These are phyloP conservation scores for Cornus suecica DNA, from an alignment of 148 eudicot genomes.

Conservation along the genomic window DNA sequence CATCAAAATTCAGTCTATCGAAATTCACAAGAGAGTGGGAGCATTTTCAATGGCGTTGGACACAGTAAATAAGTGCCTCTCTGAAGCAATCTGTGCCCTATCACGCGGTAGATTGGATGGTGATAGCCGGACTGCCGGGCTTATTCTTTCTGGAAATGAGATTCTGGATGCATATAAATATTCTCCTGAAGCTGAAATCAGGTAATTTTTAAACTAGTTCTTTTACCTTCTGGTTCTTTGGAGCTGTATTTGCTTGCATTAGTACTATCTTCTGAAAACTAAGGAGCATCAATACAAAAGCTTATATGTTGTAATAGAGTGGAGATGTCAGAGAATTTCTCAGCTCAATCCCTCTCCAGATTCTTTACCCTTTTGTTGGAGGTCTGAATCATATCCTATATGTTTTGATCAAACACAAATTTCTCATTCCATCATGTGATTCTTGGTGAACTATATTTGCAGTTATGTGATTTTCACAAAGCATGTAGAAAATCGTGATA, in stretches of 20 bases:
- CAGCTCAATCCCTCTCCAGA: background rate
- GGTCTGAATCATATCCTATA: background rate
- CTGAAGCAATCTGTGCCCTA: slow-evolving; percentile 88
- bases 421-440: background rate
- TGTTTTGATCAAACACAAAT: background rate
- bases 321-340: background rate
- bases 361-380: background rate
- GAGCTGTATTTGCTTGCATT: background rate
- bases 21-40: slow-evolving; percentile 89
- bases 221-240: background rate
- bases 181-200: slow-evolving; percentile 64
- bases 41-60: slow-evolving; percentile 90
- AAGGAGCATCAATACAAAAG: background rate
- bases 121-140: slow-evolving; percentile 76
- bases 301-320: background rate
- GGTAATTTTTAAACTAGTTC: slow-evolving; percentile 33
- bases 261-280: background rate
- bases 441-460: background rate
- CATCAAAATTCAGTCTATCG: slow-evolving; percentile 57
- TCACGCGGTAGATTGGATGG: slow-evolving; percentile 91
- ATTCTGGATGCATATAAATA: slow-evolving; percentile 75
- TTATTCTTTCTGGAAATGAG: slow-evolving; percentile 89
- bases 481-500: background rate
- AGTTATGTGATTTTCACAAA: background rate
- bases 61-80: slow-evolving; percentile 80